Evolutionary conservation across 345 rosid genomes (phyloP).

Genomic region (Clarkia xantiana): DNA sequence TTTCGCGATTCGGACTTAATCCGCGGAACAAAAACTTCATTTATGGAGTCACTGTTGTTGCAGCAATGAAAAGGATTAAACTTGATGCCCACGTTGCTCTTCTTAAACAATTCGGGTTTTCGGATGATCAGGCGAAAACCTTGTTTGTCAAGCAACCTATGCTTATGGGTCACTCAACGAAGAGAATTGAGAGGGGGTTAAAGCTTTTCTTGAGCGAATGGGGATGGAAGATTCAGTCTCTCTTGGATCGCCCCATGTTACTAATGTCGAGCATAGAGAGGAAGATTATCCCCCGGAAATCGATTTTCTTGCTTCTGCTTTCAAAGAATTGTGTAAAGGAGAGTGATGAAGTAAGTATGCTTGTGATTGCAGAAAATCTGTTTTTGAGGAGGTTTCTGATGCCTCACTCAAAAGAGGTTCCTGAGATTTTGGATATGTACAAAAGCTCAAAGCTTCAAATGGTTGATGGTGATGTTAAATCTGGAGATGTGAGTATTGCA

Average conservation of each 20-base stretch:
- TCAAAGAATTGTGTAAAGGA: not conserved
- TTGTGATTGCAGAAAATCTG: slow-evolving; percentile 1
- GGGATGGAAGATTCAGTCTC: slow-evolving; percentile 3
- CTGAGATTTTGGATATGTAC: slow-evolving; percentile 8
- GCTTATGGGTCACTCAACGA: slow-evolving; percentile 4
- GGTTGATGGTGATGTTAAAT: no score
- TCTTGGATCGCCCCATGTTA: slow-evolving; percentile 4
- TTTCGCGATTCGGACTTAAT: slow-evolving; percentile 3
- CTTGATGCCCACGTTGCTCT: slow-evolving; percentile 6
- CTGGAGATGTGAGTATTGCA: no score
- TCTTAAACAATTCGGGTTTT: slow-evolving; percentile 9
- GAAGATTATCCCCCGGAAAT: slow-evolving; percentile 6
- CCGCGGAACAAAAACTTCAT: slow-evolving; percentile 1
- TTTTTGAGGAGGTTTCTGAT: slow-evolving; percentile 5
- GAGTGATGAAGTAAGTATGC: not conserved
- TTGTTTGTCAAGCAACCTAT: slow-evolving; percentile 9
- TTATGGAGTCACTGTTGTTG: not conserved
- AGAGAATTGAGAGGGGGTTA: slow-evolving; percentile 8
- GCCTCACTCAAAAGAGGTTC: not conserved
- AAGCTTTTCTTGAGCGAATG: slow-evolving; percentile 5
- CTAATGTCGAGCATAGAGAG: slow-evolving; percentile 9
- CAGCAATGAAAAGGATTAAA: slow-evolving; percentile 4
- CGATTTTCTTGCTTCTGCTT: slow-evolving; percentile 4
- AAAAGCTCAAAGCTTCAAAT: not conserved
- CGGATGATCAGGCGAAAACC: slow-evolving; percentile 1